phyloP scores from a whole-genome alignment of 768 basidiomycete species.

The Cyclocybe cylindracea region DNA sequence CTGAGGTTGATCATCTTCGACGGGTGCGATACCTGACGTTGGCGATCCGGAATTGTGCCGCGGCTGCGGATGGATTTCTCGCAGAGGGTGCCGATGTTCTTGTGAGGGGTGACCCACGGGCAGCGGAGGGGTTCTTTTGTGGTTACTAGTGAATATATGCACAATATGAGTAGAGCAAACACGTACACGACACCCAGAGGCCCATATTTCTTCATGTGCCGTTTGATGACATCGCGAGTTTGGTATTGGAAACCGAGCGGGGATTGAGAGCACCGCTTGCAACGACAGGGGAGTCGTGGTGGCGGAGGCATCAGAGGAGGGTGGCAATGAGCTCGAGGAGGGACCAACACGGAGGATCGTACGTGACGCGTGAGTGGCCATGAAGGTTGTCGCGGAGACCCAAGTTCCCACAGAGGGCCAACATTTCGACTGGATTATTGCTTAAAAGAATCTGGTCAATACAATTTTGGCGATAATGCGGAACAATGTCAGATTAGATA shows the following conservation, averaged over 20 bases:
- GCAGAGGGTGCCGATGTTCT: not conserved
- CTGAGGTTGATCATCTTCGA: no score
- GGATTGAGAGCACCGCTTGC: not conserved
- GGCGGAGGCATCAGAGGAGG: no score
- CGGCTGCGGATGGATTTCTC: not conserved
- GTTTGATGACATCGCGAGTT: constrained; percentile 1
- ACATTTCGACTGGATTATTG: not conserved
- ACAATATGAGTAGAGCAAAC: no score
- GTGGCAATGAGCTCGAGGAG: no score
- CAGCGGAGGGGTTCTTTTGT: no score
- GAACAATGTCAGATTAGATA: not conserved
- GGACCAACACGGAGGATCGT: no score
- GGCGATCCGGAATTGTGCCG: not conserved
- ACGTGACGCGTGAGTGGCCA: no score
- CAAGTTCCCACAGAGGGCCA: no score
- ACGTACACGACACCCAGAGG: not conserved
- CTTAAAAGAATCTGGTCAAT: not conserved
- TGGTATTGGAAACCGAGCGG: constrained; percentile 1
- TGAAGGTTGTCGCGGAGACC: no score
- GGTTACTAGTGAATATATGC: no score
- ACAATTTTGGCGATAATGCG: not conserved
- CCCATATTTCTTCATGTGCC: constrained; percentile 3
- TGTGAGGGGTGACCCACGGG: not conserved
- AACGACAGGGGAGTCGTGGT: no score
- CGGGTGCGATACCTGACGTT: not conserved